Evolutionary conservation across 768 basidiomycete species (phyloP), one percentile per base, ranked within the genome.

Genomic region (Mycena floridula): DNA sequence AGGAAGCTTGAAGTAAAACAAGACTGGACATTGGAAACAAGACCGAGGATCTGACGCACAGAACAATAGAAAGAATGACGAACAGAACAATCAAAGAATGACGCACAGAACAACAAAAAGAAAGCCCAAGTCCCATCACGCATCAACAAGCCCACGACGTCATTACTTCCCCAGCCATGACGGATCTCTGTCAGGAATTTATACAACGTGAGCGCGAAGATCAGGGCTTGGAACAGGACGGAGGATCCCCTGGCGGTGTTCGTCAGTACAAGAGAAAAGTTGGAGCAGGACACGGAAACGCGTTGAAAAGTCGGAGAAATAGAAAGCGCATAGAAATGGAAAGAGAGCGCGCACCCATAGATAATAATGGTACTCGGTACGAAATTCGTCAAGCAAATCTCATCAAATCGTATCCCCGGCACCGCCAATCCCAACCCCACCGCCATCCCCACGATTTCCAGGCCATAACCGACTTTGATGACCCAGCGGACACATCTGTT

Each of bases 121-220:
- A 70, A 74, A 1, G 69, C 67, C 60, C 68, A 66, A 3, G 67
- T 64, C 6, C 74, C 67, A 53, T 76, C 74, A n/a, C 66, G 64
- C 52, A 70, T 59, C 12, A 76, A 57, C 37, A 74, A 49, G 5
- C 60, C 47, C 11, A 72, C 49, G 6, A 75, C 52, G 0, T 69
- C 72, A 1, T 66, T 62, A 39, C 69, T 62, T 22, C 67, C 69
- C 68, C 67, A 68, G 8, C 68, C 69, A 1, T 54, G 54, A 32
- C 64, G 65, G 7, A 61, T 44, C 3, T 64, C 60, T 16, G 50
- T 22, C 1, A 63, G 40, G 48, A 68, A 69, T 47, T 71, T 72
- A 32, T 55, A 58, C 2, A 59, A 11, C 1, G 69, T 68, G 30
- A 73, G 56, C n/a, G 46, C 51, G 24, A 74, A 67, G 11, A 75